Percentiles rank a stretch among this genome's conserved stretches.
phyloP scores from a whole-genome alignment of 371 early-diverging fungal genomes.

The Nematocida minor region DNA sequence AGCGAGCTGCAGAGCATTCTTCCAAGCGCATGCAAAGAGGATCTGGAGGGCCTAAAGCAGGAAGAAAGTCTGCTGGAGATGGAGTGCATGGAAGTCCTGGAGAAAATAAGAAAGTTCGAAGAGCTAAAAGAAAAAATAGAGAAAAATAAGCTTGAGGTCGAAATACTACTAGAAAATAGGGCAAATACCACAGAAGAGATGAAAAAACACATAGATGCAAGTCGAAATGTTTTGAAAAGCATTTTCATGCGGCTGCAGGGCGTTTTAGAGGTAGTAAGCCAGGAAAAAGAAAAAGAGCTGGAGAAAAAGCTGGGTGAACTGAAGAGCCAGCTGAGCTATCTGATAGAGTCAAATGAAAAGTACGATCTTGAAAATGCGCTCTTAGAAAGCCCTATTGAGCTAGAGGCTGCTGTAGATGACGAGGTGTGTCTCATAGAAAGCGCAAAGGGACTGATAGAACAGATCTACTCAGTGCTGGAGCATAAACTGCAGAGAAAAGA shows the following conservation, averaged over 20 bases:
- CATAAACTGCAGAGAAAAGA: background rate
- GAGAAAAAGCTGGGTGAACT: background rate
- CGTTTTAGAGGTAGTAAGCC: background rate
- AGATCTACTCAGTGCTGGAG: background rate
- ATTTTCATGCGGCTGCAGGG: conserved; percentile 62
- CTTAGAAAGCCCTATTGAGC: conserved; percentile 1
- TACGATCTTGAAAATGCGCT: background rate
- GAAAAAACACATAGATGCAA: conserved; percentile 51
- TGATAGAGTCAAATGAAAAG: background rate
- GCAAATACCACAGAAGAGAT: conserved; percentile 8
- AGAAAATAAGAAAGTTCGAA: conserved; percentile 14
- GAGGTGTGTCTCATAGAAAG: background rate
- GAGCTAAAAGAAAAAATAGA: background rate
- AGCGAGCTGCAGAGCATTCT: background rate
- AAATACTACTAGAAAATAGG: background rate
- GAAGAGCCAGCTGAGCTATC: background rate
- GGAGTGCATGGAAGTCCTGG: conserved; percentile 2
- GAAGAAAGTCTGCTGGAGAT: background rate
- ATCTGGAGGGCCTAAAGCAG: conserved; percentile 9
- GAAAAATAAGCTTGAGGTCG: background rate
- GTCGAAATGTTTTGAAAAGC: conserved; percentile 64
- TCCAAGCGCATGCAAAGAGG: background rate
- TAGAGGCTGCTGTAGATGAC: background rate
- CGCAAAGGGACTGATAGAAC: background rate
- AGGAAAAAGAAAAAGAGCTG: conserved; percentile 59